Conservation (phyloP, 768 basidiomycete species). For the Naganishia antarctica region DNA sequence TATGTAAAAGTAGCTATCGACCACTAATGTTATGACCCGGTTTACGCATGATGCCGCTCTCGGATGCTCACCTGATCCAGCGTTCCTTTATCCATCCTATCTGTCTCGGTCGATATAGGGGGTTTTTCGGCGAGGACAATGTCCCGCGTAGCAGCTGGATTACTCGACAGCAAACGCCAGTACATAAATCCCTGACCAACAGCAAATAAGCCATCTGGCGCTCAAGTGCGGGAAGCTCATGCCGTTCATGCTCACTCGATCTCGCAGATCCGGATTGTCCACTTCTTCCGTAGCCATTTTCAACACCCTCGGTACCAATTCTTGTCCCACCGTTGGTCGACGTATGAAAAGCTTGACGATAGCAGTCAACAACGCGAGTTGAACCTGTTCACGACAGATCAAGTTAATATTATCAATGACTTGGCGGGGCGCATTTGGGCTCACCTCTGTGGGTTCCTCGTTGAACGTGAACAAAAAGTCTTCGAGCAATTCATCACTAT, state of each 20-base stretch:
- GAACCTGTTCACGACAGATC: conserved; percentile 60
- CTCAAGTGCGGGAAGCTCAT: too few relatives aligned
- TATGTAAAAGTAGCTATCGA: conserved; percentile 67
- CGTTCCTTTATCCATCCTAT: conserved; percentile 92
- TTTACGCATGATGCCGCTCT: background rate
- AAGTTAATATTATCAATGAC: background rate
- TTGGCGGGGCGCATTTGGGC: conserved; percentile 32
- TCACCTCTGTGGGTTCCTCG: conserved; percentile 88
- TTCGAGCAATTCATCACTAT: conserved; percentile 90
- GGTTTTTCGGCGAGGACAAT: conserved; percentile 92
- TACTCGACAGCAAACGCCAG: conserved; percentile 93
- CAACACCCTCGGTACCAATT: conserved; percentile 86
- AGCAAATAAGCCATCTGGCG: background rate
- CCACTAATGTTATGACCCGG: background rate
- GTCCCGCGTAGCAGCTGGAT: conserved; percentile 78
- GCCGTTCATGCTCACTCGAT: conserved; percentile 54
- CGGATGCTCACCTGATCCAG: conserved; percentile 63
- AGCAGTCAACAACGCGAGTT: conserved; percentile 88
- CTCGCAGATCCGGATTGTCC: conserved; percentile 95
- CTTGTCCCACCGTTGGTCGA: conserved; percentile 80
- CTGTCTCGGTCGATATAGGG: conserved; percentile 94
- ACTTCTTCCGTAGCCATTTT: conserved; percentile 97
- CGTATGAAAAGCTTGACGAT: conserved; percentile 93
- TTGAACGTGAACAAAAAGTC: conserved; percentile 81
- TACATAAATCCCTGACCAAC: conserved; percentile 85